phyloP scores from a whole-genome alignment of 2,329 filamentous ascomycete species.

The Diaporthe velutina region DNA sequence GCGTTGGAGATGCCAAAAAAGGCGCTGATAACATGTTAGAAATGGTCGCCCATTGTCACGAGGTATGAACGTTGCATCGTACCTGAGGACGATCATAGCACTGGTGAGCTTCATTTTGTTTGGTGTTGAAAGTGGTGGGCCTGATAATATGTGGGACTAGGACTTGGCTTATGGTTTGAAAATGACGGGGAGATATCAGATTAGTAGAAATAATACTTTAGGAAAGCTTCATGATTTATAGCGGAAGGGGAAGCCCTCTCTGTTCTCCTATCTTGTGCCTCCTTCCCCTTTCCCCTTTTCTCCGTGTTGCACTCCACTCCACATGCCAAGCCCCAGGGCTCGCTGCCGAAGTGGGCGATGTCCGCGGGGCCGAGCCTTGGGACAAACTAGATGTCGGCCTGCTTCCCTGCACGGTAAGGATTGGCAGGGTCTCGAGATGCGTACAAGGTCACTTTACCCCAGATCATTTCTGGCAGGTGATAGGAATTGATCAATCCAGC shows the following conservation, averaged over 20 bases:
- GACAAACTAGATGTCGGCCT: neutral
- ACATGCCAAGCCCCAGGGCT: constrained; percentile 12
- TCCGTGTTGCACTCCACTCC: constrained; percentile 17
- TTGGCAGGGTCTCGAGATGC: neutral
- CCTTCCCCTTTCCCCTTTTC: constrained; percentile 3
- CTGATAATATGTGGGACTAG: no score
- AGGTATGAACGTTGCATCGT: neutral
- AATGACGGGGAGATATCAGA: no score
- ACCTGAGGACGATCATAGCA: neutral
- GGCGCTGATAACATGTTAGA: neutral
- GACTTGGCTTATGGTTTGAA: no score
- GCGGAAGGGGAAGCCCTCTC: neutral
- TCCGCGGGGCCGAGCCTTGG: constrained; percentile 34
- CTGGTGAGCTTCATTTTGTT: constrained; percentile 14
- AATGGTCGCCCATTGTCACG: neutral
- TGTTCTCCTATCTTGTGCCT: neutral
- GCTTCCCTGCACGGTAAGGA: neutral
- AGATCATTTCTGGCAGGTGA: neutral
- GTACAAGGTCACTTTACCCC: no score
- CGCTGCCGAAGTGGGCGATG: constrained; percentile 4
- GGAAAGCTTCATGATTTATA: neutral
- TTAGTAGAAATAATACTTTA: no score
- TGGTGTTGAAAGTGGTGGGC: neutral
- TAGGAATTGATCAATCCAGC: neutral
- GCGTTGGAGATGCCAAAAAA: constrained; percentile 14